Conservation (phyloP, 148 eudicot genomes). For the Vaccinium myrtillus region DNA sequence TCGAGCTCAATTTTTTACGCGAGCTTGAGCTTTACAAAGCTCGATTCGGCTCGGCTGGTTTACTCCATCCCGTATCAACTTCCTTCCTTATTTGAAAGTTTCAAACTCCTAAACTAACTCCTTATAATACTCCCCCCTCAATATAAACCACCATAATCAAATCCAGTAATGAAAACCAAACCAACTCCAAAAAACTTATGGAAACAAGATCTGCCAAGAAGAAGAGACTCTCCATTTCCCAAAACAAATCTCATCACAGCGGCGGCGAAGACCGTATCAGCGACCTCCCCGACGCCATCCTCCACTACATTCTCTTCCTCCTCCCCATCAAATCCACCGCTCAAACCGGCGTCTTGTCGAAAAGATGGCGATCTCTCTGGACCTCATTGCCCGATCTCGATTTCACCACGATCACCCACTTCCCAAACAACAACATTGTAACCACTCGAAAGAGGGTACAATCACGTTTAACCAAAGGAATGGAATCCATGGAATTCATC, state of each 20-base stretch:
- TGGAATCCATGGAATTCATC: conserved; percentile 29
- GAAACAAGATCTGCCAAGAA: conserved; percentile 66
- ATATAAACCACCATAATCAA: neutral
- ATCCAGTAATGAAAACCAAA: neutral
- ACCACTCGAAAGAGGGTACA: neutral
- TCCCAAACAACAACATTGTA: neutral
- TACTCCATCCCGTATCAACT: neutral
- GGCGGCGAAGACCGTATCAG: conserved; percentile 39
- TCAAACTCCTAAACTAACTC: conserved; percentile 29
- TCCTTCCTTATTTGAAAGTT: conserved; percentile 23
- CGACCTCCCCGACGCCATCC: conserved; percentile 55
- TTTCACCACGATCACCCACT: conserved; percentile 33
- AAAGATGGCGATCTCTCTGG: conserved; percentile 53
- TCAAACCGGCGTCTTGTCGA: conserved; percentile 43
- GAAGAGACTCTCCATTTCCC: conserved; percentile 25
- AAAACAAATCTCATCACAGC: neutral
- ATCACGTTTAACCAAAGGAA: neutral
- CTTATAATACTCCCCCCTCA: neutral
- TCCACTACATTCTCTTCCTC: conserved; percentile 45
- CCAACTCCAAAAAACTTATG: conserved; percentile 23
- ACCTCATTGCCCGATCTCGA: conserved; percentile 61
- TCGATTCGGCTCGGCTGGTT: no score
- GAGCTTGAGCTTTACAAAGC: no score
- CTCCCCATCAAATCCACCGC: conserved; percentile 53
- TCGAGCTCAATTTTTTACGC: no score